phyloP scores from a whole-genome alignment of 805 yeast genomes.

The Saccharomycopsis javanensis region DNA sequence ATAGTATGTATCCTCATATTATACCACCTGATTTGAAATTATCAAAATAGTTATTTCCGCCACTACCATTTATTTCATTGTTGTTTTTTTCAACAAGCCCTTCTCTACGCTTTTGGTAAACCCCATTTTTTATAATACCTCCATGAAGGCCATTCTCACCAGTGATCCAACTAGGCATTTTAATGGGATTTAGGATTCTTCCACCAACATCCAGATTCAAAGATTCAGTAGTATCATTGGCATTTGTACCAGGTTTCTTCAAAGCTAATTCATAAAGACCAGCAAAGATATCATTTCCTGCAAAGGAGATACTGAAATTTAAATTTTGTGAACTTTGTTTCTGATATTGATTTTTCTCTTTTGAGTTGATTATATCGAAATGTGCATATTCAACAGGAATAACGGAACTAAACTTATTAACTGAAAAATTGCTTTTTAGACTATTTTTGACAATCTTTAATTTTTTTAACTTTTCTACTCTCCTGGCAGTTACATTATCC shows the following conservation, averaged over 20 bases:
- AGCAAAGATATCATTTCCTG: constrained; percentile 67
- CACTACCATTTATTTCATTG: not conserved
- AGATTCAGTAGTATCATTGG: not conserved
- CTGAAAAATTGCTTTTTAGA: constrained; percentile 16
- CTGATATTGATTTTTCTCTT: not conserved
- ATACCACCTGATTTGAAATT: not conserved
- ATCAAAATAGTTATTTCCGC: not conserved
- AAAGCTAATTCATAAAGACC: constrained; percentile 65
- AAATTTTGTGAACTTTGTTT: not conserved
- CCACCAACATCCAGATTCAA: constrained; percentile 10
- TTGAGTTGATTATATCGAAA: constrained; percentile 22
- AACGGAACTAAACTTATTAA: constrained; percentile 38
- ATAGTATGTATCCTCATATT: not conserved
- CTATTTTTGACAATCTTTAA: not conserved
- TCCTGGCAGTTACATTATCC: constrained; percentile 19
- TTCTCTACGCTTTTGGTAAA: not conserved
- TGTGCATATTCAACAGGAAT: constrained; percentile 50
- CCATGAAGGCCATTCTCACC: constrained; percentile 57
- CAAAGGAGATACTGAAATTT: constrained; percentile 29
- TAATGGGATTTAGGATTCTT: constrained; percentile 41
- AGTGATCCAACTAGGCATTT: constrained; percentile 65
- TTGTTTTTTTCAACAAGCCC: not conserved
- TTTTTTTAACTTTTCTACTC: constrained; percentile 17
- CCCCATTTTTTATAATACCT: constrained; percentile 28
- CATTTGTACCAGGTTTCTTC: not conserved